These are phyloP conservation scores for Malassezia psittaci DNA, from an alignment of 1,284 basidiomycete species.

Conservation along the genomic window DNA sequence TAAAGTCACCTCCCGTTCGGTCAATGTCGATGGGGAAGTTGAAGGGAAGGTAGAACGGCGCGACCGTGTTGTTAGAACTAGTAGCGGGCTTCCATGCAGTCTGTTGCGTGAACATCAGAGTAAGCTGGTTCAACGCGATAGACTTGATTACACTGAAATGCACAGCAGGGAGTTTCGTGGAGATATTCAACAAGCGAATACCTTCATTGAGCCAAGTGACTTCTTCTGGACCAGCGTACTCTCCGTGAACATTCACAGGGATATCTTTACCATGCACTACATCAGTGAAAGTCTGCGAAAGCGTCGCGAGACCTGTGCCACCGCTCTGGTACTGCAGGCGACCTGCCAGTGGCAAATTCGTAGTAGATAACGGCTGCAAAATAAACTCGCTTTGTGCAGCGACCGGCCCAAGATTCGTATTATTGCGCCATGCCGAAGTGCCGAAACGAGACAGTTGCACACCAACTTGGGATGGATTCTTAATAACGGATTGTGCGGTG, in stretches of 20 bases:
- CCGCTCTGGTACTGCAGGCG: constrained; percentile 59
- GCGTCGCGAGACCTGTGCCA: constrained; percentile 53
- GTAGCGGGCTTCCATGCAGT: constrained; percentile 55
- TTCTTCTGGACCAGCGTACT: constrained; percentile 58
- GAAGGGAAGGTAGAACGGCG: constrained; percentile 62
- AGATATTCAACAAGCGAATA: constrained; percentile 59
- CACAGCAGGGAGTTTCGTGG: constrained; percentile 59
- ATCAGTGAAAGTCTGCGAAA: constrained; percentile 63
- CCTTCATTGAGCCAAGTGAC: constrained; percentile 65
- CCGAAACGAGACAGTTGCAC: constrained; percentile 59
- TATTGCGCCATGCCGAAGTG: constrained; percentile 57
- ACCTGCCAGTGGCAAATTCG: constrained; percentile 57
- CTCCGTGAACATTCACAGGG: constrained; percentile 57
- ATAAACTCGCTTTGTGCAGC: constrained; percentile 53
- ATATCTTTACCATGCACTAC: constrained; percentile 63
- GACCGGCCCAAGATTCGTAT: constrained; percentile 58
- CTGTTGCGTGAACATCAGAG: constrained; percentile 56
- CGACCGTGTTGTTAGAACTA: constrained; percentile 57
- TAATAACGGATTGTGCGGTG: constrained; percentile 57
- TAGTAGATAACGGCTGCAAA: constrained; percentile 56
- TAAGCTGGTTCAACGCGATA: constrained; percentile 58
- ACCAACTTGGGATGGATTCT: constrained; percentile 68
- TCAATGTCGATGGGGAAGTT: constrained; percentile 62
- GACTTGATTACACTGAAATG: constrained; percentile 61
- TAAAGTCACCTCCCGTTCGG: constrained; percentile 58